Evolutionary conservation across 2,329 filamentous ascomycete species (phyloP).

Genomic region (Neurospora crassa): DNA sequence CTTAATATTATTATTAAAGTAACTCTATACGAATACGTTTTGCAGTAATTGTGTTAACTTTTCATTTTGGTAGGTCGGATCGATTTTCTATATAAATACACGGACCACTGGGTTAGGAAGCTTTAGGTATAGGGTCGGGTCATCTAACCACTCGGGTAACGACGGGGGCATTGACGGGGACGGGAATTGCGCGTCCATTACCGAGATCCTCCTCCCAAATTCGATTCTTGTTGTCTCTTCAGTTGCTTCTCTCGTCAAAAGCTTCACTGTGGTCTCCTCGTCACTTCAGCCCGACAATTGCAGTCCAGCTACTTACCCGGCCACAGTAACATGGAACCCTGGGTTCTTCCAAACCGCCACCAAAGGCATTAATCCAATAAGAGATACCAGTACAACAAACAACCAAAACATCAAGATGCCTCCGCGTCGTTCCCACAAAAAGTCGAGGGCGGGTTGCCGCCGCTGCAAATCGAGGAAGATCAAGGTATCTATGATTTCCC

Average conservation of each 20-base stretch:
- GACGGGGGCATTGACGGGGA: background rate
- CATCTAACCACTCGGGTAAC: too few species aligned
- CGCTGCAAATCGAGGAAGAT: conserved; percentile 61
- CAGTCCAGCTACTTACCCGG: background rate
- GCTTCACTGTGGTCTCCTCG: too few species aligned
- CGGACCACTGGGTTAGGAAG: too few species aligned
- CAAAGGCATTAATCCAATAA: conserved; percentile 1
- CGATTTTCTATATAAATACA: too few species aligned
- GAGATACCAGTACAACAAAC: background rate
- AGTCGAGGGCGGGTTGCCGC: conserved; percentile 54
- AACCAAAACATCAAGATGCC: conserved; percentile 35
- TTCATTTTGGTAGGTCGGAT: too few species aligned
- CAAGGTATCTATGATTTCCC: conserved; percentile 38
- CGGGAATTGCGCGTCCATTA: background rate
- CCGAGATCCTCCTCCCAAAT: background rate
- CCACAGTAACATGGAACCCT: background rate
- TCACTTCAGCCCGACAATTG: background rate
- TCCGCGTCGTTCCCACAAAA: conserved; percentile 59
- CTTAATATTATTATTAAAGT: too few species aligned
- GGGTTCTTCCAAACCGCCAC: conserved; percentile 2
- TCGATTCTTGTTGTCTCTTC: background rate
- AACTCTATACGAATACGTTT: too few species aligned
- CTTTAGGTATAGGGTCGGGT: too few species aligned
- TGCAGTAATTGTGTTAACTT: too few species aligned
- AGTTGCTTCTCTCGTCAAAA: too few species aligned